phyloP scores from a whole-genome alignment of 73 alveolate genomes.

The Durusdinium trenchii region DNA sequence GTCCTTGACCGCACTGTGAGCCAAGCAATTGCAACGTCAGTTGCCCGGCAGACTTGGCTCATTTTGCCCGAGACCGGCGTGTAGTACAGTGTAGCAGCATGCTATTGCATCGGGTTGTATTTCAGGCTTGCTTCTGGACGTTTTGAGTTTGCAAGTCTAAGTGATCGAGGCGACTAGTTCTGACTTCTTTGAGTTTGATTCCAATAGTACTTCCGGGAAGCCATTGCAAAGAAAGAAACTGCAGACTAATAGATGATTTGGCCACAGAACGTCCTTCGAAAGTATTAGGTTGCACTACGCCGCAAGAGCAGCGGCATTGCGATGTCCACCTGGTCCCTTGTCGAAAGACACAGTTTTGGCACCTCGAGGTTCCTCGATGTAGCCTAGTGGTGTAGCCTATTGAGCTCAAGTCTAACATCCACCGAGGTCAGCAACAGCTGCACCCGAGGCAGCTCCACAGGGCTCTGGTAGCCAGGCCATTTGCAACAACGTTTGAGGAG shows the following conservation, averaged over 20 bases:
- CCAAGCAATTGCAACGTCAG: constrained; percentile 74
- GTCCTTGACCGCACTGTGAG: constrained; percentile 76
- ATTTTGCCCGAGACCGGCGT: background rate
- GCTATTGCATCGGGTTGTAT: background rate
- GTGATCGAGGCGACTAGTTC: background rate
- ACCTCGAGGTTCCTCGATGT: no score
- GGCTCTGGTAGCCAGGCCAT: constrained; percentile 58
- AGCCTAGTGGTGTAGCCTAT: no score
- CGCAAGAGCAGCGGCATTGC: constrained; percentile 50
- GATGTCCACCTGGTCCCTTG: constrained; percentile 38
- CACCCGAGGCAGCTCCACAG: constrained; percentile 20
- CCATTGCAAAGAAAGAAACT: background rate
- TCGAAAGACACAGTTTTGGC: no score
- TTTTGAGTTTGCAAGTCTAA: background rate
- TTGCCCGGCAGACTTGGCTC: background rate
- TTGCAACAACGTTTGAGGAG: background rate
- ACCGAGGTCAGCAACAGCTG: constrained; percentile 41
- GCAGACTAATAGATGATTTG: background rate
- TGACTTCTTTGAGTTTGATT: background rate
- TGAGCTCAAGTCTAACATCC: no score
- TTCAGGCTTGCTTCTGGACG: background rate
- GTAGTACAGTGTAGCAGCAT: background rate
- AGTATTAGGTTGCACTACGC: constrained; percentile 59
- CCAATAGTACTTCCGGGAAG: background rate
- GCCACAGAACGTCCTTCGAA: no score